Evolutionary conservation across 2,329 filamentous ascomycete species (phyloP), one percentile per base, ranked within the genome.

Genomic region (Truncatella angustata): DNA sequence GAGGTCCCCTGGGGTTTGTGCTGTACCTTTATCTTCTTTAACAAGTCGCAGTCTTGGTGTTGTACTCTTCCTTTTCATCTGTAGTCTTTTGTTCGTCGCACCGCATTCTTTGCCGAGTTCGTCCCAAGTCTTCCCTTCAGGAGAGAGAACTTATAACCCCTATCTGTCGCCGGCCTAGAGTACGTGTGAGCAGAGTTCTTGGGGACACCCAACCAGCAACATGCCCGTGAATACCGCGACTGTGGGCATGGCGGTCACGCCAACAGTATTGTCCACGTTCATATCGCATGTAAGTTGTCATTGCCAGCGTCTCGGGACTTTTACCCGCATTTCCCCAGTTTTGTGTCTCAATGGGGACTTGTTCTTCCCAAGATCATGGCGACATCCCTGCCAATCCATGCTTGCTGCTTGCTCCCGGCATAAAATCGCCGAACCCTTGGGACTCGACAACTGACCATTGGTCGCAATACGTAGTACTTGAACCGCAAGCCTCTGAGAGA

Each of bases 211-310:
- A 20, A 16, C 11, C 18, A 7, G 16, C 42, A n/a, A 44, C 54
- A 50, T n/a, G n/a, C 52, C 43, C 57, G 80, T 79, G 76, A 76
- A 74, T 71, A 95, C 91, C 16, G 80, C 93, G 35, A 85, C 88
- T 12, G 87, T 97, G 54, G 85, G 86, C 52, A 81, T 90, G 58
- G 91, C 91, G 46, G 87, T 97, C 50, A 91, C 91, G 56, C 93
- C 94, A 11, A 91, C 89, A 3, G 88, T 96, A 43, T 80, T 97
- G 51, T 86, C 89, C 59, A 97, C 93, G 12, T 86, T 93, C 57
- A 77, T 97, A 61, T 87, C 86, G 53, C 94, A 97, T 78, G 90
- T 92, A 79, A 61, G 85, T 74, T 39, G 14, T 18, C 18, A 36
- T 32, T 14, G 28, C 12, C 49, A 18, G 14, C 40, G 48, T 36